Evolutionary conservation across 2,329 filamentous ascomycete species (phyloP), one percentile per base, ranked within the genome.

Genomic region (Aureobasidium sp.): DNA sequence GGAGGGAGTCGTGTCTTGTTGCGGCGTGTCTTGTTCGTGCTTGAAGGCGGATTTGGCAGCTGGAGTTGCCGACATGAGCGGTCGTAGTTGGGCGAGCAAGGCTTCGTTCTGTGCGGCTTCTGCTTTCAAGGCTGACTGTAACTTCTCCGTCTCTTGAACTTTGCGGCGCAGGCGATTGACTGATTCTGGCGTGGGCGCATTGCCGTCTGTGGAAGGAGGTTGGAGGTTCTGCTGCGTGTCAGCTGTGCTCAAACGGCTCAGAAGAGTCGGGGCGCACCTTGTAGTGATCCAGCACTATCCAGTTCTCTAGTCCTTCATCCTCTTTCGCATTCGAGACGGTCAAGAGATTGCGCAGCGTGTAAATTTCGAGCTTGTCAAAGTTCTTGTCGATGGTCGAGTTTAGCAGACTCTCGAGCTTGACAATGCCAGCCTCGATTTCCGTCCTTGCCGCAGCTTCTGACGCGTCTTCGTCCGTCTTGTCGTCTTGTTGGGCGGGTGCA

Each of bases 271-370:
- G 11, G 71, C 52, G 71, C 39, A 85, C 90, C 73, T 91, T 85
- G 77, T 99, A 97, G 79, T 97, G 93, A 52, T 84, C 84, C 66
- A 99, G 78, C 59, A 88, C 81, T 66, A 97, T 87, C 85, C 89
- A 97, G 63, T 84, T 83, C 69, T 89, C 78, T 51, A 87, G 79
- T 8, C 65, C 67, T 48, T 74, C 70, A 29, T 73, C 71, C 44
- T 69, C 68, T 41, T 65, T 65, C 27, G 63, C 62, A 31, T 87
- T 71, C 31, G 76, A 76, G 39, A 80, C 71, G 48, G 76, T 76
- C 57, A 81, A 68, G 12, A 84, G 53, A 84, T 97, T 97, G 67
- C 91, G 82, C 79, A 99, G 81, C 57, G 91, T 87, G 77, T 93
- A 97, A 62, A 99, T 89, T 78, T 81, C 79, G 62, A 80, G 70